Evolutionary conservation across 164 flowering plant genomes (phyloP).

Genomic region (Annona squamosa): DNA sequence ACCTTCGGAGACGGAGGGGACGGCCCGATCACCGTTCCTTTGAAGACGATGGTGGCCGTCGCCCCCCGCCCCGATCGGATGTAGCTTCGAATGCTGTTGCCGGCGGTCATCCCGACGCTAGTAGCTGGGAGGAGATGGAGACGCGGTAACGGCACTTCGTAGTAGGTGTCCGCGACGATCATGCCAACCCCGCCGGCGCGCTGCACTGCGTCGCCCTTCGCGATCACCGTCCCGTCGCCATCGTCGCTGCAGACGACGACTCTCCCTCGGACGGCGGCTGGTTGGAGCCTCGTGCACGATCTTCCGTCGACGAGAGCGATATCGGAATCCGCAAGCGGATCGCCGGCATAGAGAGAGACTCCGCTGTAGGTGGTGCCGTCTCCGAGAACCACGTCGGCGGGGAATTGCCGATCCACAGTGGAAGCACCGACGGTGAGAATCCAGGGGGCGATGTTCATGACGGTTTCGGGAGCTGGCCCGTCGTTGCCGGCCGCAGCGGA

Average conservation of each 20-base stretch:
- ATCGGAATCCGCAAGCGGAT: conserved; percentile 19
- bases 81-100: conserved; percentile 45
- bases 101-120: conserved; percentile 60
- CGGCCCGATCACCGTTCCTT: conserved; percentile 62
- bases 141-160: conserved; percentile 67
- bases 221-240: conserved; percentile 73
- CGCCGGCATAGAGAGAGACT: conserved; percentile 68
- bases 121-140: conserved; percentile 77
- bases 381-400: conserved; percentile 71
- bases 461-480: conserved; percentile 64
- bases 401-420: conserved; percentile 80
- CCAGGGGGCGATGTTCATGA: conserved; percentile 90
- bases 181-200: conserved; percentile 73
- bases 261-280: conserved; percentile 57
- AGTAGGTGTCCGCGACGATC: conserved; percentile 65
- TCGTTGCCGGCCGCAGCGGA: conserved; percentile 90
- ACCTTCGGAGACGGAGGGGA: conserved; percentile 70
- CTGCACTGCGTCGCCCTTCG: conserved; percentile 69
- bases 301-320: conserved; percentile 26
- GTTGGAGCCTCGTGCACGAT: conserved; percentile 21
- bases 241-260: conserved; percentile 84
- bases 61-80: conserved; percentile 27
- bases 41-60: conserved; percentile 55
- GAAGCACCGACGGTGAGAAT: conserved; percentile 89
- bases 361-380: conserved; percentile 58